Evolutionary conservation across 225 moss, liverwort and hornwort species (phyloP).

Genomic region (Physcomitrellopsis africana): DNA sequence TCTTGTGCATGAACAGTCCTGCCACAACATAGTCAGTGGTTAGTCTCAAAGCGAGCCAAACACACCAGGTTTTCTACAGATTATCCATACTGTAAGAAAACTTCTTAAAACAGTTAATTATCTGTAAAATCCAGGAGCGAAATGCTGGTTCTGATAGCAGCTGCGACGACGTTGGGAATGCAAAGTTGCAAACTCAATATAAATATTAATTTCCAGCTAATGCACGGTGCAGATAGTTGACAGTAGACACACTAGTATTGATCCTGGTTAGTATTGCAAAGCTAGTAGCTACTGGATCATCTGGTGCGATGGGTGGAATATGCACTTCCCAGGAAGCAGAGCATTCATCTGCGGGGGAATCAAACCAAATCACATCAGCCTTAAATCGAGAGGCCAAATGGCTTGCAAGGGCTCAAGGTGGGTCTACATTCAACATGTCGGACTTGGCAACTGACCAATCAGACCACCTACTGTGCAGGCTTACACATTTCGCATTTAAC

Average conservation of each 20-base stretch:
- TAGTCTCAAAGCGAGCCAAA: neutral
- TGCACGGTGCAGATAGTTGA: too few relatives aligned
- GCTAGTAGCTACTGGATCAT: neutral
- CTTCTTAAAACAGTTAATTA: neutral
- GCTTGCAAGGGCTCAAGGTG: neutral
- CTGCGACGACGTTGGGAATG: too few relatives aligned
- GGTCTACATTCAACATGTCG: slow-evolving; percentile 13
- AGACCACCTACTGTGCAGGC: neutral
- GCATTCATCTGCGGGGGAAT: neutral
- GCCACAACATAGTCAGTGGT: neutral
- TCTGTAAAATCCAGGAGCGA: too few relatives aligned
- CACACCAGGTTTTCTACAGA: neutral
- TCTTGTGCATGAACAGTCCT: slow-evolving; percentile 14
- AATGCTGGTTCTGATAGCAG: too few relatives aligned
- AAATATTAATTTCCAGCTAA: too few relatives aligned
- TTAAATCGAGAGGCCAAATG: slow-evolving; percentile 7
- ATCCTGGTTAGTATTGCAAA: neutral
- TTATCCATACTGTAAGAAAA: neutral
- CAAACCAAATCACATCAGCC: slow-evolving; percentile 21
- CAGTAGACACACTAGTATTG: neutral
- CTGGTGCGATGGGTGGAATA: neutral
- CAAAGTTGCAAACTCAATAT: too few relatives aligned
- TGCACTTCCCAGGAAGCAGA: neutral
- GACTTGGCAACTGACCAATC: slow-evolving; percentile 12
- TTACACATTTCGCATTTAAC: slow-evolving; percentile 10